phyloP scores from a whole-genome alignment of 306 rosid genomes.

The Casuarina equisetifolia region DNA sequence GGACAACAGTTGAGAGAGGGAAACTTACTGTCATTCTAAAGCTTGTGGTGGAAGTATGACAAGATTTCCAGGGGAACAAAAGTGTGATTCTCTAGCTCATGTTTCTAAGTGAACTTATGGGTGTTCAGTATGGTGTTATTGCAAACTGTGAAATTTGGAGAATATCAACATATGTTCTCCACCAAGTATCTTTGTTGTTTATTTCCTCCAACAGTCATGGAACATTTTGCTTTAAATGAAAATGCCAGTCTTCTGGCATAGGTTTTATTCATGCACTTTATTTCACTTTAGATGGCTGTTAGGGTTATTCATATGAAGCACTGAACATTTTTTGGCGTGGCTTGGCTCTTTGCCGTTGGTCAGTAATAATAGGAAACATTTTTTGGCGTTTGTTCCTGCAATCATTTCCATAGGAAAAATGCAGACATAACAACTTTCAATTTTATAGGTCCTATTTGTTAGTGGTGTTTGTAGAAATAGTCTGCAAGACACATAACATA shows the following conservation, averaged over 20 bases:
- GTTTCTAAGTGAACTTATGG: not conserved
- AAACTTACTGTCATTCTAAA: not conserved
- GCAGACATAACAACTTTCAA: not conserved
- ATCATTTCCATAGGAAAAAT: not conserved
- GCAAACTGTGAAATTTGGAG: not conserved
- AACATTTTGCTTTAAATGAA: not conserved
- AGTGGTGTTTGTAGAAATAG: not conserved
- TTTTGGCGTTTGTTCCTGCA: not conserved
- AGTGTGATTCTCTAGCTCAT: not conserved
- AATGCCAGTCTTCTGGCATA: not conserved
- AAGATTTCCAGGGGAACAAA: not conserved
- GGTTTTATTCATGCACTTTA: not conserved
- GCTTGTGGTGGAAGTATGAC: constrained; percentile 6
- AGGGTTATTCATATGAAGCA: not conserved
- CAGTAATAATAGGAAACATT: not conserved
- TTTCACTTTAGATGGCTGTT: not conserved
- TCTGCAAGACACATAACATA: too few species aligned
- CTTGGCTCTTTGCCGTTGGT: not conserved
- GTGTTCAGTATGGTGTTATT: constrained; percentile 9
- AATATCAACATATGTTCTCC: not conserved
- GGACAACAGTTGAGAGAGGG: not conserved
- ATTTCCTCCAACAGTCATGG: not conserved
- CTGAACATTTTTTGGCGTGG: not conserved
- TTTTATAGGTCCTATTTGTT: not conserved
- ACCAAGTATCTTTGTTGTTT: too few species aligned